Base-by-base conservation (phyloP, 257 asterid genomes). In the Ballota nigra region DNA sequence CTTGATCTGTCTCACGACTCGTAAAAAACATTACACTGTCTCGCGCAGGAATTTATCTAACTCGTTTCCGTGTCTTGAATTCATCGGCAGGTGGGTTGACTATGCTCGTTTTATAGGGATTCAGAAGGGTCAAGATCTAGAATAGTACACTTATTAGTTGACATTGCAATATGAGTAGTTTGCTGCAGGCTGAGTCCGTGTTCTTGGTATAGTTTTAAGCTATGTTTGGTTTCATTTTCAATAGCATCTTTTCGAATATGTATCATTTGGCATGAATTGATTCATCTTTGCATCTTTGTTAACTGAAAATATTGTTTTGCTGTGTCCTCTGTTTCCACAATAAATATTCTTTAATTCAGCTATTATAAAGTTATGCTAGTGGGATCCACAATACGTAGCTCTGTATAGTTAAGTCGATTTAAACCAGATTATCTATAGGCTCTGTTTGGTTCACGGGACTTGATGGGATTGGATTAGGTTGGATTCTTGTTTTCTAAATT, bases 51-150 rank as follows among this genome's bases (percentile, higher is more conserved):
- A 3, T 41, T 41, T 43, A 2, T 43, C 5, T 56, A 24, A 64
- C 64, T 49, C 13, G 16, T 16, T 31, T 20, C 8, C 59, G n/a
- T 29, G 16, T 36, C 49, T 62, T 9, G 61, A 69, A 59, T 79
- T 8, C 38, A 40, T 71, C 16, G 13, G 67, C 87, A 90, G 97
- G 85, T 90, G 97, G 97, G 97, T 90, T 18, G 97, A 88, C 75
- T 90, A 86, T 69, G 97, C 97, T 31, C 95, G 95, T 63, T 79
- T 81, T 63, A 72, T 86, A 8, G 97, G 96, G 75, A 83, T 88
- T 75, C 97, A 90, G 51, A 90, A 90, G 74, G 96, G 82, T 75
- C 87, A 75, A 0, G 94, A 81, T 1, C 22, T 63, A 20, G 92
- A 86, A 70, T 68, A 71, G 62, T 6, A 51, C 43, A 69, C 33